phyloP scores from a whole-genome alignment of 2,329 filamentous ascomycete species.

The Arthrobotrys megalospora region DNA sequence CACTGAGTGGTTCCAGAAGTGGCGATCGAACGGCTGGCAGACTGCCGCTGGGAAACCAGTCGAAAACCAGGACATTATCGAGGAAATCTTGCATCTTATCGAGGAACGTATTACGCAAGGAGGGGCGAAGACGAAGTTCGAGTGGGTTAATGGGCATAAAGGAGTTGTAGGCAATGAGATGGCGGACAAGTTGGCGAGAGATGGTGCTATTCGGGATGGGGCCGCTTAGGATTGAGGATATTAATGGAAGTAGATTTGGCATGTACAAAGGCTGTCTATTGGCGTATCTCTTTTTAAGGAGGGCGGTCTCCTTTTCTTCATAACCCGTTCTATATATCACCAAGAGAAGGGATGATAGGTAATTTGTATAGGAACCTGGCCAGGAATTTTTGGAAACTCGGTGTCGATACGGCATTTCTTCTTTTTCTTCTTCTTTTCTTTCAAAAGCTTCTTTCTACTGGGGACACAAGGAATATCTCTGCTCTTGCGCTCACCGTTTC shows the following conservation, averaged over 20 bases:
- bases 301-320: background rate
- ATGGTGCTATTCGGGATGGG: slow-evolving; percentile 48
- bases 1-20: slow-evolving; percentile 84
- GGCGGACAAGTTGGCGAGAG: slow-evolving; percentile 58
- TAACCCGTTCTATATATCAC: background rate
- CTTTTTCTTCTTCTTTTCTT: background rate
- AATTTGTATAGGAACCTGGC: slow-evolving; percentile 16
- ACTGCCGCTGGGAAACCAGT: slow-evolving; percentile 80
- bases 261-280: slow-evolving; percentile 13
- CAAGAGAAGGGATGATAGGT: background rate
- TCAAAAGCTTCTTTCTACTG: slow-evolving; percentile 31
- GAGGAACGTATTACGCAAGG: slow-evolving; percentile 75
- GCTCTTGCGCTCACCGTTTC: slow-evolving; percentile 1
- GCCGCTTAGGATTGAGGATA: background rate
- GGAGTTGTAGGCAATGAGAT: slow-evolving; percentile 65
- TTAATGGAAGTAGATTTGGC: background rate
- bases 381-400: background rate
- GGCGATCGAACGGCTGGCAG: slow-evolving; percentile 83
- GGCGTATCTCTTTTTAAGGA: background rate
- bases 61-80: slow-evolving; percentile 88
- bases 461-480: slow-evolving; percentile 8
- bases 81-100: slow-evolving; percentile 79
- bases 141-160: slow-evolving; percentile 92
- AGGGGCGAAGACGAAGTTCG: slow-evolving; percentile 78
- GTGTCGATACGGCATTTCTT: slow-evolving; percentile 16